Base-by-base conservation (phyloP, 2,329 filamentous ascomycete species). In the Epichloe sp. region DNA sequence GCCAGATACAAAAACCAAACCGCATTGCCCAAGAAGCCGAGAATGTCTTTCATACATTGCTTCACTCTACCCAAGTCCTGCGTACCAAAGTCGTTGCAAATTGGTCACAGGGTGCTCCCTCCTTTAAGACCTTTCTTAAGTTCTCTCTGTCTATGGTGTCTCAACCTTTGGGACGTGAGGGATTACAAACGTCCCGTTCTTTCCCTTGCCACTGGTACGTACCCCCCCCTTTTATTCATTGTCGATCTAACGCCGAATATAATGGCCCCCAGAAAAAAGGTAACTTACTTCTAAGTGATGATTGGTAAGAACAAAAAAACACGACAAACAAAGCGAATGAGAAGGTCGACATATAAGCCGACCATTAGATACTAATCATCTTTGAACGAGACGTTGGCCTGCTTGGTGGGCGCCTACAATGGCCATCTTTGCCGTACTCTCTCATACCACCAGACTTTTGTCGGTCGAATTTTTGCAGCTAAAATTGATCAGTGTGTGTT, bases 401-500 rank as follows among this genome's bases (percentile, higher is more conserved):
- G 26, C 14, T 37, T 35, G 3, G n/a, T 31, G 41, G 5, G 15
- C 19, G 11, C 34, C 8, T 11, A 40, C 35, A 37, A 40, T 21
- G 11, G 11, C n/a, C n/a, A 7, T n/a, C 3, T 44, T 46, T 37
- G 31, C 31, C 2, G 19, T 34, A 3, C 5, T 42, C 15, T 17
- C 41, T 49, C 15, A 10, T 17, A 31, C 34, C 23, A 34, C 14
- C 14, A n/a, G 21, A 19, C 45, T 31, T 37, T 21, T 31, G 21
- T 17, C 31, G 3, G 3, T 31, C 21, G 6, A 19, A 41, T 6
- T 15, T 19, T 21, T 35, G 19, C 3, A 2, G 6, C 6, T 38
- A 34, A 36, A 46, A 38, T 51, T n/a, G 11, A 55, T 68, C 61
- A 79, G 54, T 76, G 76, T 56, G 79, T 78, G 61, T 85, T 85